Base-by-base conservation (phyloP, 768 basidiomycete species). In the Suillus subalutaceus region DNA sequence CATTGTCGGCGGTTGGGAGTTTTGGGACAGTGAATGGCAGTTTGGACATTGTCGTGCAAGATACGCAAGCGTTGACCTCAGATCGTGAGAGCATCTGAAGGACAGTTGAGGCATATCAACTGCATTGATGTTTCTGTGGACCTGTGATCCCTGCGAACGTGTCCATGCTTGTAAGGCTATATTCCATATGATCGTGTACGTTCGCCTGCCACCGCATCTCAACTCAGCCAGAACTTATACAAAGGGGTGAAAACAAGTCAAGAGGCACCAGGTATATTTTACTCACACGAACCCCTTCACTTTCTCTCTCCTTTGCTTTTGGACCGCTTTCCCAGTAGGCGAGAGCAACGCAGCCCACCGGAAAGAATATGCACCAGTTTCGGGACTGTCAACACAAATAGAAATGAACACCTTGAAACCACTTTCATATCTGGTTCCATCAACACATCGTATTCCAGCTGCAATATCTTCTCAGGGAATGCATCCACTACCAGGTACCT, bases 131-230 rank as follows among this genome's bases (percentile, higher is more conserved):
- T 35, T 35, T 35, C 32, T 35, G 35, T 35, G 35, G 35, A 35
- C 35, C 88, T 7, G 86, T 81, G 67, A 92, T 87, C 37, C 83
- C 84, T 1, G 88, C 81, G 68, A 91, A 92, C 86, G 91, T 90
- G 66, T 93, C 91, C 59, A 93, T 72, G 69, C 86, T 89, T 1
- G 82, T 81, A 32, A 93, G 72, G 43, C 90, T 86, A 66, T 89
- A 89, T 63, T 92, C 91, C 80, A 90, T 88, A 69, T 93, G 91
- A 71, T 93, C 92, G 66, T 85, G 82, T 2, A 91, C 89, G 72
- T 92, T 91, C 12, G 90, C 89, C 87, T 89, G 64, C 9, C 18
- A 16, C 16, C 8, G 7, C 8, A 38, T 59, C n/a, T 63, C 9
- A 55, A 20, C 44, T 43, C 66, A 41, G 67, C 37, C 30, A 26